These are phyloP conservation scores for Aspergillus glaucus DNA, from an alignment of 2,329 filamentous ascomycete species.

Conservation along the genomic window DNA sequence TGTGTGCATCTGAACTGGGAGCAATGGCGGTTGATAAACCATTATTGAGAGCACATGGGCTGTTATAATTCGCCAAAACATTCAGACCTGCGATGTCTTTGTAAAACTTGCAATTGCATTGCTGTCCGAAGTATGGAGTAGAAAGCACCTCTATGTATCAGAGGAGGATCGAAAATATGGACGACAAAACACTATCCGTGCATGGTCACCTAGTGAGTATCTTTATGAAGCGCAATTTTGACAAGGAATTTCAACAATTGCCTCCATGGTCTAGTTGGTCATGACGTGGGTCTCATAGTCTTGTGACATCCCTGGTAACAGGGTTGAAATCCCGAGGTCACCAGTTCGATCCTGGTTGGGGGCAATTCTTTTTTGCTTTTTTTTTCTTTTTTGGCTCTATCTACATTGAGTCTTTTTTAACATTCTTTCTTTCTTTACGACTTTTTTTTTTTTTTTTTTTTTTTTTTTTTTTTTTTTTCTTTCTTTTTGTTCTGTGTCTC, in stretches of 20 bases:
- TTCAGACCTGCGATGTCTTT: too few species aligned
- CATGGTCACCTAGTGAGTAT: too few species aligned
- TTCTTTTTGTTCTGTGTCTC: too few species aligned
- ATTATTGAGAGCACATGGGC: too few species aligned
- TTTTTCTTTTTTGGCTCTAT: not conserved
- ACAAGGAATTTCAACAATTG: not conserved
- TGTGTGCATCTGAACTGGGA: too few species aligned
- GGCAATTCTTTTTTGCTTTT: not conserved
- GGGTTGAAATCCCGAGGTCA: not conserved
- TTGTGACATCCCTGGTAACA: not conserved
- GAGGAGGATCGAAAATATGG: too few species aligned
- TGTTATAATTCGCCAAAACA: too few species aligned
- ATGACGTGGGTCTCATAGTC: not conserved
- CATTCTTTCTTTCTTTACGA: not conserved
- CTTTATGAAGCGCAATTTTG: not conserved
- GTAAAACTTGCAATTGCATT: too few species aligned
- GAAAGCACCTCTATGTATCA: too few species aligned
- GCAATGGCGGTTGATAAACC: too few species aligned
- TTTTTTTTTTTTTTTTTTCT: not conserved
- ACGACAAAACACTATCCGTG: too few species aligned
- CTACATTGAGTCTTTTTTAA: not conserved
- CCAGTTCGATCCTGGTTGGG: slow-evolving; percentile 1
- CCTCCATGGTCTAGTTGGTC: not conserved
- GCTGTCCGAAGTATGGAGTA: too few species aligned
- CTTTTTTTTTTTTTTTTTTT: not conserved